Evolutionary conservation across 1,284 basidiomycete genomes (phyloP), one percentile per base, ranked within the genome.

Genomic region (Inonotus obliquus): DNA sequence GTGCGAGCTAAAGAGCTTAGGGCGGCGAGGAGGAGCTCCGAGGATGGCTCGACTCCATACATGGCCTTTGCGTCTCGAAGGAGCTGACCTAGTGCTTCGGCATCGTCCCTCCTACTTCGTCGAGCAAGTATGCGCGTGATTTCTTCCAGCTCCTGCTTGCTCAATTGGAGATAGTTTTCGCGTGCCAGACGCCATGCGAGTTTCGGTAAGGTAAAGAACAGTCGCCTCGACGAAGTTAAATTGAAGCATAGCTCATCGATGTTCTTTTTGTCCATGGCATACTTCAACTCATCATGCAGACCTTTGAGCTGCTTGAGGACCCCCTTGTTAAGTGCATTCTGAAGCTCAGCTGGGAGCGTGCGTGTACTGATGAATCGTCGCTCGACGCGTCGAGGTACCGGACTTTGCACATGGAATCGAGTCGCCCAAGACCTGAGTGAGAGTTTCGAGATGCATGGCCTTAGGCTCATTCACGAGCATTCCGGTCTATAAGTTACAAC

Each of bases 391-490:
- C 45, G 17, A 23, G 27, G 25, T 14, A 45, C 39, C 27, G 44
- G 37, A 44, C 35, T 2, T n/a, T 21, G 37, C 17, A 52, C 51
- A 52, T 35, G 25, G 5, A 14, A 27, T 53, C 58, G 38, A 14
- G 49, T 25, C 11, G 39, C 21, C 25, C 23, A 19, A 14, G 25
- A 23, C 17, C 47, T 59, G 49, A 27, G 17, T 29, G 38, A 52
- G 58, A 59, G 51, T 37, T 47, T 62, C 55, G 49, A n/a, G 13
- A 60, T 25, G 14, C 62, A 60, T 60, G 54, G 39, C 54, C 58
- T 38, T 23, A 60, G 54, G 62, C 47, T 63, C 62, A 63, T 63
- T 60, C 58, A 63, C 56, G 53, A 47, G 55, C 32, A 47, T 27
- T 25, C 54, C 37, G 39, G 37, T 4, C 51, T 52, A 35, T 35